phyloP scores from a whole-genome alignment of 352 stramenopile genomes.

The Globisporangium nagaii region DNA sequence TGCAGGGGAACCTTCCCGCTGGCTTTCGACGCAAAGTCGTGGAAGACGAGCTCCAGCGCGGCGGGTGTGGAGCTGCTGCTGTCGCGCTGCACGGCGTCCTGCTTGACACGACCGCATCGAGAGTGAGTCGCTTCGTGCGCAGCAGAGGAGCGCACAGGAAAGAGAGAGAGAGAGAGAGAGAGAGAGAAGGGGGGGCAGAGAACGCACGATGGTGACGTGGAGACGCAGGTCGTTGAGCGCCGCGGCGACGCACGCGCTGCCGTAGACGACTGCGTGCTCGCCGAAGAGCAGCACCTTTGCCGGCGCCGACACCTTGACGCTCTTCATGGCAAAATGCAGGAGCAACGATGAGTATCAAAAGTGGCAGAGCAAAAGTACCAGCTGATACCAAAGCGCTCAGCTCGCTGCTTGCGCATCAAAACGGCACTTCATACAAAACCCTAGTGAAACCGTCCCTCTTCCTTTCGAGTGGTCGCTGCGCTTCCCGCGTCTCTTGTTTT shows the following conservation, averaged over 20 bases:
- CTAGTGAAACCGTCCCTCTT: neutral
- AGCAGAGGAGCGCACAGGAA: no score
- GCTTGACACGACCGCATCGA: neutral
- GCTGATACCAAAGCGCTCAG: neutral
- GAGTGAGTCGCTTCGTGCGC: no score
- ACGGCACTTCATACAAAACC: neutral
- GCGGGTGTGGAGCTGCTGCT: constrained; percentile 3
- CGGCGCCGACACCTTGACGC: constrained; percentile 60
- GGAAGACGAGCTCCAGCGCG: constrained; percentile 41
- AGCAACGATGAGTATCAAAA: neutral
- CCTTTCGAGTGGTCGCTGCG: neutral
- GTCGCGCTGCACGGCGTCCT: constrained; percentile 22
- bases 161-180: neutral
- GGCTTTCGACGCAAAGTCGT: constrained; percentile 35
- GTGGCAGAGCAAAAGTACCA: neutral
- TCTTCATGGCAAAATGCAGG: neutral
- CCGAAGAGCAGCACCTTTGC: constrained; percentile 89
- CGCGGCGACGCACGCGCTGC: constrained; percentile 72
- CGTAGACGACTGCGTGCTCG: constrained; percentile 89
- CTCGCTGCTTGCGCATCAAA: neutral
- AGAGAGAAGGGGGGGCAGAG: neutral
- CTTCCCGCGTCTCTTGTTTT: neutral
- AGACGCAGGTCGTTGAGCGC: constrained; percentile 84
- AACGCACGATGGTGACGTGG: constrained; percentile 68
- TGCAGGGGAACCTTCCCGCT: constrained; percentile 25